phyloP scores from a whole-genome alignment of 768 basidiomycete genomes.

The Rubroboletus satanas region DNA sequence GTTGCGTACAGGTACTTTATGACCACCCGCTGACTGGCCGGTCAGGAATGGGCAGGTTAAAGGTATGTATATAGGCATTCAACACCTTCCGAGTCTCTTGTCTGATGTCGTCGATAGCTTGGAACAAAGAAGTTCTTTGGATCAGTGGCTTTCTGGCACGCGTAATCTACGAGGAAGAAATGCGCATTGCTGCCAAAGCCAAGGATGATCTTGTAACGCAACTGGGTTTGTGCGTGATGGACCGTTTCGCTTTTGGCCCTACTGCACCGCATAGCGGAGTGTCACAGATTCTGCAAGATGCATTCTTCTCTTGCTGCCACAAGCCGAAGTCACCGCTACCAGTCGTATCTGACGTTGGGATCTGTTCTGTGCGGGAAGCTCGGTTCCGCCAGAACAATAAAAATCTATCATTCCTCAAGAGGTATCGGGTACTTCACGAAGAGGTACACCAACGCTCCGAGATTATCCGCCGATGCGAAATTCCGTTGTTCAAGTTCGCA shows the following conservation, averaged over 20 bases:
- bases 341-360: constrained; percentile 9
- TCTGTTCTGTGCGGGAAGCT: no score
- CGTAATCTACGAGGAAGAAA: constrained; percentile 78
- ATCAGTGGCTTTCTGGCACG: constrained; percentile 82
- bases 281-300: constrained; percentile 11
- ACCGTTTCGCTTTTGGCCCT: constrained; percentile 69
- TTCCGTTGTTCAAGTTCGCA: background rate
- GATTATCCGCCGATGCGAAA: background rate
- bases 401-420: constrained; percentile 5
- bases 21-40: background rate
- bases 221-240: constrained; percentile 63
- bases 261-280: constrained; percentile 27
- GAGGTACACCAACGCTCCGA: background rate
- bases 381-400: constrained; percentile 1
- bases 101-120: constrained; percentile 42
- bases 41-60: constrained; percentile 79
- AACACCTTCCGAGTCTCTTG: background rate
- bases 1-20: background rate
- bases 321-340: constrained; percentile 1
- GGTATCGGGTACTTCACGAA: constrained; percentile 3
- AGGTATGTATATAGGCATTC: constrained; percentile 38
- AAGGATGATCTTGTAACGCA: background rate
- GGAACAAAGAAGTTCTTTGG: constrained; percentile 87
- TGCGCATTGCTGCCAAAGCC: constrained; percentile 27
- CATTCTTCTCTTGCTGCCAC: constrained; percentile 8